Conservation (phyloP, 176 grass and related monocot species). For the Lolium perenne region DNA sequence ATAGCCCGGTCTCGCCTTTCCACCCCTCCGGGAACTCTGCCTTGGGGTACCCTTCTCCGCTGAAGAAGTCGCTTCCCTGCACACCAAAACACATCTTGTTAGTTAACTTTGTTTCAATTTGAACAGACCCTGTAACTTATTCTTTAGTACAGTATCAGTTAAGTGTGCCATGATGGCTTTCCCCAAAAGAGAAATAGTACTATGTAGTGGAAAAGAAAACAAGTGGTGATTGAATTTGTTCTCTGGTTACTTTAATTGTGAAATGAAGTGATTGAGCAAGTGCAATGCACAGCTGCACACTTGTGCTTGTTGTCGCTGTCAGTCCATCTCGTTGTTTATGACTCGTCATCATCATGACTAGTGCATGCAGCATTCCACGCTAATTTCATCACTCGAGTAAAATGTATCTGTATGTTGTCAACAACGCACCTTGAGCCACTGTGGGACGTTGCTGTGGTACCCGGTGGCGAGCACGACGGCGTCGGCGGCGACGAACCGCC, state of each 20-base stretch:
- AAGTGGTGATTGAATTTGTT: constrained; percentile 5
- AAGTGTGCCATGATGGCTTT: background rate
- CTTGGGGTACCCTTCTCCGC: constrained; percentile 29
- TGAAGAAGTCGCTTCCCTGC: constrained; percentile 23
- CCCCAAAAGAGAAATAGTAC: background rate
- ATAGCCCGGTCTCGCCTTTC: constrained; percentile 52
- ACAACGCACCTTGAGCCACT: constrained; percentile 58
- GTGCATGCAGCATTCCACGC: background rate
- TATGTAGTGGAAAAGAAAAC: background rate
- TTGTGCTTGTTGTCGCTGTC: background rate
- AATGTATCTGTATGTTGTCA: background rate
- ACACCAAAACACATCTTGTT: background rate
- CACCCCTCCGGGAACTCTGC: constrained; percentile 38
- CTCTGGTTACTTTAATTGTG: background rate
- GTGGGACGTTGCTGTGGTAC: constrained; percentile 69
- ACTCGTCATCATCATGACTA: background rate
- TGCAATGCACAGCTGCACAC: constrained; percentile 5
- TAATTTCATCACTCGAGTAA: background rate
- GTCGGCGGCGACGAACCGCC: constrained; percentile 45
- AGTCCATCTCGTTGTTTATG: background rate
- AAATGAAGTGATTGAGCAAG: background rate
- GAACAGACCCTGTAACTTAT: background rate
- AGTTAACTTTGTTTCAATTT: background rate
- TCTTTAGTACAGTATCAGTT: background rate
- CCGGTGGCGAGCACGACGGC: constrained; percentile 69